Percentiles rank a stretch among this genome's conserved stretches.
Evolutionary conservation across 257 asterid species (phyloP).

Genomic region (Nicotiana otophora): DNA sequence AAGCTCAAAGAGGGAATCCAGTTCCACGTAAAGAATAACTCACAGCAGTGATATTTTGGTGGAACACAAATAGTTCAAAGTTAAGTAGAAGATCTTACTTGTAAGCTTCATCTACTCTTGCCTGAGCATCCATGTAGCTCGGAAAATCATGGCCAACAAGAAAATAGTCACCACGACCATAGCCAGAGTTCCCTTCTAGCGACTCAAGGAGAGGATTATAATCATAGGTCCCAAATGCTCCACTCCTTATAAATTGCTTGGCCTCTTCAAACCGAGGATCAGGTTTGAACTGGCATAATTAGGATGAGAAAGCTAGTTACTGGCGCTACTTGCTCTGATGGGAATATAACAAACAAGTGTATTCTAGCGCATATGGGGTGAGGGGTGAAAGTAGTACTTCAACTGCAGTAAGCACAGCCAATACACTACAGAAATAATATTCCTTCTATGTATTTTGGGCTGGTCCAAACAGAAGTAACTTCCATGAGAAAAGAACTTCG

Average conservation of each 20-base stretch:
- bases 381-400: not conserved
- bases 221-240: slow-evolving; percentile 95
- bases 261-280: slow-evolving; percentile 98
- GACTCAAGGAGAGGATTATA: slow-evolving; percentile 94
- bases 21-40: not conserved
- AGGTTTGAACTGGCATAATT: slow-evolving; percentile 67
- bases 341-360: not conserved
- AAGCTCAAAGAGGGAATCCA: not conserved
- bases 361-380: not conserved
- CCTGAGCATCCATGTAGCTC: slow-evolving; percentile 89
- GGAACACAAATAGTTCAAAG: not conserved
- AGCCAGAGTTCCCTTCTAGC: slow-evolving; percentile 88
- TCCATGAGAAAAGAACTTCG: not conserved
- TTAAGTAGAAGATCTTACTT: slow-evolving; percentile 48
- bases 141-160: slow-evolving; percentile 89
- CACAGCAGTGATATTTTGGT: not conserved
- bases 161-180: slow-evolving; percentile 94
- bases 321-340: not conserved
- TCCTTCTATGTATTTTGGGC: not conserved
- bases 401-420: not conserved
- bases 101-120: slow-evolving; percentile 83
- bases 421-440: not conserved
- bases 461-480: not conserved
- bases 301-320: slow-evolving; percentile 4
- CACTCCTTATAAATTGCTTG: slow-evolving; percentile 74